A percentile compares a stretch with the other conserved stretches of the same genome.
These are phyloP conservation scores for Phytophthora citrophthora DNA, from an alignment of 352 stramenopile genomes.

Conservation along the genomic window DNA sequence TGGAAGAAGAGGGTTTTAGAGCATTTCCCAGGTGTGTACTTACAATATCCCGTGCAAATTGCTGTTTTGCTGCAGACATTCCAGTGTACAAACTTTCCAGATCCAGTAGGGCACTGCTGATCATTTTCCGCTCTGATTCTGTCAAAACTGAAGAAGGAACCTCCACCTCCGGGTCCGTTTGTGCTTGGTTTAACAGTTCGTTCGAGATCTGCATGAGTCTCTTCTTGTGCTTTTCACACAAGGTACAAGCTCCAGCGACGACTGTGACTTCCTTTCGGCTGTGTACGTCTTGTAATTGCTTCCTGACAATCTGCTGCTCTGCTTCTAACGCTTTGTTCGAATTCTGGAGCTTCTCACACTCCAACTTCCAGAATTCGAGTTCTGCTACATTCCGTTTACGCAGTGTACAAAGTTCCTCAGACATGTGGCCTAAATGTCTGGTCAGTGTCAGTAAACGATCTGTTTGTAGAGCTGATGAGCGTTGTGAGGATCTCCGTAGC, in stretches of 20 bases:
- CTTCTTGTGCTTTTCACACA: constrained; percentile 67
- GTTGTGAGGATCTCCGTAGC: constrained; percentile 54
- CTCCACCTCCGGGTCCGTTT: constrained; percentile 12
- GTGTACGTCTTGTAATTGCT: constrained; percentile 38
- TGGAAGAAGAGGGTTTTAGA: constrained; percentile 2
- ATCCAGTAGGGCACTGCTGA: constrained; percentile 52
- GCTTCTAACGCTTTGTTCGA: constrained; percentile 43
- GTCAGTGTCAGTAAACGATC: constrained; percentile 70
- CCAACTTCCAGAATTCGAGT: constrained; percentile 71
- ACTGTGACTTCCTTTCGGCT: constrained; percentile 6
- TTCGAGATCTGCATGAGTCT: constrained; percentile 56
- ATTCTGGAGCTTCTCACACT: constrained; percentile 73
- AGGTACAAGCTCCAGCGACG: constrained; percentile 24
- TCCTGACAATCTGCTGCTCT: constrained; percentile 40
- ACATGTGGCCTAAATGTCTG: constrained; percentile 69
- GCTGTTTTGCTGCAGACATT: constrained; percentile 44
- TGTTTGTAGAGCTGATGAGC: constrained; percentile 59
- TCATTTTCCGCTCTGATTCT: constrained; percentile 41
- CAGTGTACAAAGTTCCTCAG: constrained; percentile 70
- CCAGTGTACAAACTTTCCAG: constrained; percentile 54
- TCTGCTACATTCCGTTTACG: constrained; percentile 64
- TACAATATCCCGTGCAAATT: constrained; percentile 36
- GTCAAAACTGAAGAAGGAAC: constrained; percentile 28
- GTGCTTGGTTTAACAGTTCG: constrained; percentile 32
- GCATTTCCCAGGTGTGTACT: constrained; percentile 16